A percentile compares a stretch with the other conserved stretches of the same genome.
Conservation (phyloP, 2,329 filamentous ascomycete species). For the Amylocarpus encephaloides region DNA sequence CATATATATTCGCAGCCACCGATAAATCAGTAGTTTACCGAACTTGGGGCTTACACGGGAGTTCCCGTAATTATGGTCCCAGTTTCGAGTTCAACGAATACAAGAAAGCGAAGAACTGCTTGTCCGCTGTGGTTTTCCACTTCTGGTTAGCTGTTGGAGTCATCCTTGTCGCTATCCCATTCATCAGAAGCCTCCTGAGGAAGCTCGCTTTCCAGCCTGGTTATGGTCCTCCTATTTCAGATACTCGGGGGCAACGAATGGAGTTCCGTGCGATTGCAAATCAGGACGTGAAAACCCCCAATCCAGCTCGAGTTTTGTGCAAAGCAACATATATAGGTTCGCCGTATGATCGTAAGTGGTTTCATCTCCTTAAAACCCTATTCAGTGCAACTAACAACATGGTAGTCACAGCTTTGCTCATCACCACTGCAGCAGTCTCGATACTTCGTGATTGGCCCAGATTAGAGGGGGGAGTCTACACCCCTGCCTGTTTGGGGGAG, state of each 20-base stretch:
- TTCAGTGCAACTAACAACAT: constrained; percentile 8
- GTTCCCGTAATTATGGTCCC: constrained; percentile 49
- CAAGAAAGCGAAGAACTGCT: constrained; percentile 43
- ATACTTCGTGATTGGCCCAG: constrained; percentile 55
- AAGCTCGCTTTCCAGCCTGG: constrained; percentile 47
- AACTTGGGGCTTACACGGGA: constrained; percentile 53
- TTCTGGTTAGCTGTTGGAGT: constrained; percentile 40
- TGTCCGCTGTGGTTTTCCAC: constrained; percentile 46
- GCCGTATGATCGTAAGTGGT: constrained; percentile 55
- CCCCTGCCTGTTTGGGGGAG: constrained; percentile 65
- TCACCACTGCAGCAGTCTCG: constrained; percentile 58
- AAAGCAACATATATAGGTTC: constrained; percentile 52
- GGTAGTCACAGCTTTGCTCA: constrained; percentile 57
- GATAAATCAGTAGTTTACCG: constrained; percentile 53
- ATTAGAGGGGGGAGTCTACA: constrained; percentile 62
- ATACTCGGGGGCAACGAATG: constrained; percentile 50
- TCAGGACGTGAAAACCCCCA: constrained; percentile 45
- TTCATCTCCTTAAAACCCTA: neutral
- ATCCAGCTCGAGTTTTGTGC: constrained; percentile 39
- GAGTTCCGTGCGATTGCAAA: constrained; percentile 58
- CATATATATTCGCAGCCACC: constrained; percentile 42
- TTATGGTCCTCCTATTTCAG: constrained; percentile 46
- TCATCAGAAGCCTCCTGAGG: constrained; percentile 38
- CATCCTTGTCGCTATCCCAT: constrained; percentile 33
- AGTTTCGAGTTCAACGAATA: constrained; percentile 55